Conservation (phyloP, 1,139 yeast genomes). For the Saccharomyces hybrid region DNA sequence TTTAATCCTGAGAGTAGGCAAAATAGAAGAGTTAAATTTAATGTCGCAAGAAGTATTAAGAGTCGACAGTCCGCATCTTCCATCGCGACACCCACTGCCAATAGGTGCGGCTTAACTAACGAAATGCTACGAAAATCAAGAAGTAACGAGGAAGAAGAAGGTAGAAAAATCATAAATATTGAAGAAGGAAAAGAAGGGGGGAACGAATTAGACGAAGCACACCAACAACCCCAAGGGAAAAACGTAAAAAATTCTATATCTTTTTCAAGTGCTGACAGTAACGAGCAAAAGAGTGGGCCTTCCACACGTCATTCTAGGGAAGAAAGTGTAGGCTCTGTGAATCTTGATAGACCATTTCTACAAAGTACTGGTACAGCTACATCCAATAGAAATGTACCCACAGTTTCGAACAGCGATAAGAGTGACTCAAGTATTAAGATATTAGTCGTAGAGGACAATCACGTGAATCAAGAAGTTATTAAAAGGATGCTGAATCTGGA, state of each 20-base stretch:
- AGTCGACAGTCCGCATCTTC: conserved; percentile 18
- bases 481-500: conserved; percentile 75
- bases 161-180: conserved; percentile 1
- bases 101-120: conserved; percentile 4
- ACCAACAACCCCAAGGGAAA: conserved; percentile 21
- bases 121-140: conserved; percentile 2
- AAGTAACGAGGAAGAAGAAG: neutral
- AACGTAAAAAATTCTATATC: neutral
- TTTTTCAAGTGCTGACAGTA: neutral
- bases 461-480: conserved; percentile 86
- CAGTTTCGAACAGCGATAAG: conserved; percentile 4
- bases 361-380: conserved; percentile 38
- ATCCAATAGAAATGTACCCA: conserved; percentile 22
- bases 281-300: conserved; percentile 1
- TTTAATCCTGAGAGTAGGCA: conserved; percentile 38
- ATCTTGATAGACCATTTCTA: conserved; percentile 31
- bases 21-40: conserved; percentile 38
- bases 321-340: conserved; percentile 17
- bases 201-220: neutral
- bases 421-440: conserved; percentile 39
- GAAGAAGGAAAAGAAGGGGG: conserved; percentile 1
- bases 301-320: conserved; percentile 6
- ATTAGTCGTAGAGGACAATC: conserved; percentile 90
- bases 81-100: conserved; percentile 9
- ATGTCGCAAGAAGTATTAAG: conserved; percentile 21